Percentiles rank a stretch among this genome's conserved stretches.
Evolutionary conservation across 169 alveolate genomes (phyloP).

Genomic region (Besnoitia besnoiti): DNA sequence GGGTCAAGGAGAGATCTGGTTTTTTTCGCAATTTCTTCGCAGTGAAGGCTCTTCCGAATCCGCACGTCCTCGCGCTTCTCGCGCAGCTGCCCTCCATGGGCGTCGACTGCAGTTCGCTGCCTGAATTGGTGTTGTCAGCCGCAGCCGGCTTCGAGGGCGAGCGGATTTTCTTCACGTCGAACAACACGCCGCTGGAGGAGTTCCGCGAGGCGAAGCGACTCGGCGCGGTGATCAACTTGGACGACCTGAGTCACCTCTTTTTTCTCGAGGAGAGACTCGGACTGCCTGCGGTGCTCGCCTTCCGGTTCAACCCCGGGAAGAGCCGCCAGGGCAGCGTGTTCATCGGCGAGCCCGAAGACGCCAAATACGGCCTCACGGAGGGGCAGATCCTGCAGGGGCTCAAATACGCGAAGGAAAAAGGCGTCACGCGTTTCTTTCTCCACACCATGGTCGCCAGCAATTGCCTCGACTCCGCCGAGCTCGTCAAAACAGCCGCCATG

Average conservation of each 20-base stretch:
- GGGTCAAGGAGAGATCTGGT: background rate
- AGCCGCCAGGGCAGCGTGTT: background rate
- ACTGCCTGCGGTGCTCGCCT: conserved; percentile 24
- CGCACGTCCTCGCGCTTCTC: conserved; percentile 57
- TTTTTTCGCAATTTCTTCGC: conserved; percentile 65
- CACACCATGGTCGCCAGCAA: conserved; percentile 72
- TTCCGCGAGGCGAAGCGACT: conserved; percentile 58
- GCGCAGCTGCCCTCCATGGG: conserved; percentile 65
- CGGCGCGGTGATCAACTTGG: conserved; percentile 70
- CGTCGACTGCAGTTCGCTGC: conserved; percentile 66
- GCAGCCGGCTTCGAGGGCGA: conserved; percentile 60
- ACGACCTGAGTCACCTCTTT: conserved; percentile 64
- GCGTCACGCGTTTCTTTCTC: conserved; percentile 68
- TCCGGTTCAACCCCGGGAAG: conserved; percentile 20
- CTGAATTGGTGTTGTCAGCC: conserved; percentile 67
- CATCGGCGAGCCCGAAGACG: conserved; percentile 70
- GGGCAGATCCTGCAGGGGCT: conserved; percentile 64
- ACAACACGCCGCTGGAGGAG: conserved; percentile 69
- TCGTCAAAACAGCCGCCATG: conserved; percentile 70
- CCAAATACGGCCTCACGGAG: conserved; percentile 68
- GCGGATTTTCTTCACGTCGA: conserved; percentile 69
- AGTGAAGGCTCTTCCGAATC: conserved; percentile 73
- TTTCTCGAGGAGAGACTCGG: conserved; percentile 42
- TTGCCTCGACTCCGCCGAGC: conserved; percentile 52
- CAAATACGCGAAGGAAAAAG: conserved; percentile 13